Base-by-base conservation (phyloP, 495 filamentous ascomycete genomes). In the Lasiosphaeriaceae sp. region DNA sequence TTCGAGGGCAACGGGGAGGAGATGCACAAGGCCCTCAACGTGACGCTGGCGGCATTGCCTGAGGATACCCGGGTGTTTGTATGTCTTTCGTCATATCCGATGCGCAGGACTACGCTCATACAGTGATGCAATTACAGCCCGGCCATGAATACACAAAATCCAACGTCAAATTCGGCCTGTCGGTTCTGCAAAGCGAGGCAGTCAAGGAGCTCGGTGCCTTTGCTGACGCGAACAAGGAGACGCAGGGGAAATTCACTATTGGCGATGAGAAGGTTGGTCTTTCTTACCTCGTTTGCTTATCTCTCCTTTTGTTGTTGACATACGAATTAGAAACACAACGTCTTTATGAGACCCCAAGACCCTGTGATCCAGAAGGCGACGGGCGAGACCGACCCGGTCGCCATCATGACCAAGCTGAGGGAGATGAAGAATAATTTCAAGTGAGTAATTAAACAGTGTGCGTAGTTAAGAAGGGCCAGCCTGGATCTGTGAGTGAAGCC, bases 61-160 rank as follows among this genome's bases (percentile, higher is more conserved):
- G 87, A 97, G 65, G 92, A 97, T 67, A 97, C 95, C 44, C 90
- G 85, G 58, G 92, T 98, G 58, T 98, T 90, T 66, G 90, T 93
- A 76, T 63, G 87, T 76, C 7, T 2, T 22, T n/a, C n/a, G n/a
- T n/a, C n/a, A n/a, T n/a, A n/a, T n/a, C n/a, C n/a, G n/a, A n/a
- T n/a, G n/a, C n/a, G n/a, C n/a, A n/a, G n/a, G n/a, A n/a, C n/a
- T n/a, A n/a, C n/a, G n/a, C n/a, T n/a, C n/a, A n/a, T n/a, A n/a
- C n/a, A n/a, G n/a, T n/a, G n/a, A n/a, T n/a, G n/a, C n/a, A n/a
- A n/a, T 39, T 14, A 16, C 50, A 95, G 89, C 90, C 90, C 19
- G 92, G 90, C n/a, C 92, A 97, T 64, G 92, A 96, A 70, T 97
- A 98, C 73, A 98, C 95, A 41, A 96, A 94, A 67, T 80, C 84